Base-by-base conservation (phyloP, 1,139 yeast species). In the Taiozyma sp. region DNA sequence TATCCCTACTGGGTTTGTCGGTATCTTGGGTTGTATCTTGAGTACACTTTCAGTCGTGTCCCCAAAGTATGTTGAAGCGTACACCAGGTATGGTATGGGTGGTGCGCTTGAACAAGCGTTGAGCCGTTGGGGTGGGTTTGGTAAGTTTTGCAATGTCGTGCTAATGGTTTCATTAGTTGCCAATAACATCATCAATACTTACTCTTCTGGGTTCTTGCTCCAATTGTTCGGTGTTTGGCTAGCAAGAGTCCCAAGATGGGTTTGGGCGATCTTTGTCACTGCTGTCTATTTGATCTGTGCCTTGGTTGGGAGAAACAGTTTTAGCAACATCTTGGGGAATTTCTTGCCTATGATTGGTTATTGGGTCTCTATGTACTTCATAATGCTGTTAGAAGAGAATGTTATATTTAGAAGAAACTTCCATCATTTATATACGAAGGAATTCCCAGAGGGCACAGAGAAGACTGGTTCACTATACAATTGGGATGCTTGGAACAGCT, bases 331-430 rank as follows among this genome's bases (percentile, higher is more conserved):
- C 55, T 73, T 91, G 63, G 82, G 91, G 14, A 91, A 90, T 63
- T 91, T 91, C 71, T 73, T 91, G 59, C 97, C 97, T 9, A 90
- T 91, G 97, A 81, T 91, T 55, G 96, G 96, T 0, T 91, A 91
- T 70, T 91, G 97, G 97, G 80, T 88, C 49, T 83, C 93, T 49
- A 88, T 91, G 72, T 91, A 90, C 68, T 81, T 87, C 61, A 79
- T 81, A 28, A 69, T 90, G 49, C 69, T 90, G 45, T 56, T 88
- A 3, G 92, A 88, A 61, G 97, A 91, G 65, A 88, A 88, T 62
- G 51, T 78, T 8, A 76, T 90, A 22, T 90, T 90, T 70, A 78
- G 96, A 65, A 76, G 71, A 41, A 64, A 72, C 44, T 75, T 82
- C 54, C 64, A 70, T 40, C 74, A 76, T 55, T 65, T 84, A 46